Evolutionary conservation across 345 rosid genomes (phyloP), one percentile per base, ranked within the genome.

Genomic region (Hibiscus mutabilis): DNA sequence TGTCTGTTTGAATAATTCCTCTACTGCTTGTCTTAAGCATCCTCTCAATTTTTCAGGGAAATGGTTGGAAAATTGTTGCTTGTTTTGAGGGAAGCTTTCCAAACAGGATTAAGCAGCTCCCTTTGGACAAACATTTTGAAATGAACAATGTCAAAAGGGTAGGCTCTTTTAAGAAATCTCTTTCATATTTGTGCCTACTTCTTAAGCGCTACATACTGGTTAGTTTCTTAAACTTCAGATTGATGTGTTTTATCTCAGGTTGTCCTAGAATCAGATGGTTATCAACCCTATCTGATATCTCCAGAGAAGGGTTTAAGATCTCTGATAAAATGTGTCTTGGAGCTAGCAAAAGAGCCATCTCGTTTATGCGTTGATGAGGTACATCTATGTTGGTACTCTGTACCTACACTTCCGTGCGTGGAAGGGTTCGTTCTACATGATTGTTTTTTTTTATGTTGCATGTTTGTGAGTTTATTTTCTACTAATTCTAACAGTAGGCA

Each of bases 281-380:
- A 96, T 83, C 99, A 96, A 74, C 99, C 99, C 21, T 96, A 96
- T 85, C 93, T 96, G 72, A 92, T 96, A 84, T 92, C 98, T 59
- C 99, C 99, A 2, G 99, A 96, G 85, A 96, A 92, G 84, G 99
- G 99, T 72, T 81, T 96, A 78, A 83, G 99, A 74, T 96, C 99
- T 64, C 84, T 96, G 70, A 96, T 96, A 80, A 96, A 96, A 86
- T 82, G 86, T 79, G 99, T 96, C 60, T 86, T 96, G 16, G 99
- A 96, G 83, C 77, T 92, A 80, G 99, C 99, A 74, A 96, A 96
- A 83, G 99, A 92, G 61, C 99, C 98, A 3, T 87, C 97, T 19
- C 84, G 88, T 24, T 84, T 91, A 5, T 96, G 99, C 58, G 98
- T 90, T 74, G 99, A 96, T 75, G 99, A 96, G 99, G 99, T 96